Conservation (phyloP, 2,329 filamentous ascomycete genomes). For the Calonectria pauciramosa region DNA sequence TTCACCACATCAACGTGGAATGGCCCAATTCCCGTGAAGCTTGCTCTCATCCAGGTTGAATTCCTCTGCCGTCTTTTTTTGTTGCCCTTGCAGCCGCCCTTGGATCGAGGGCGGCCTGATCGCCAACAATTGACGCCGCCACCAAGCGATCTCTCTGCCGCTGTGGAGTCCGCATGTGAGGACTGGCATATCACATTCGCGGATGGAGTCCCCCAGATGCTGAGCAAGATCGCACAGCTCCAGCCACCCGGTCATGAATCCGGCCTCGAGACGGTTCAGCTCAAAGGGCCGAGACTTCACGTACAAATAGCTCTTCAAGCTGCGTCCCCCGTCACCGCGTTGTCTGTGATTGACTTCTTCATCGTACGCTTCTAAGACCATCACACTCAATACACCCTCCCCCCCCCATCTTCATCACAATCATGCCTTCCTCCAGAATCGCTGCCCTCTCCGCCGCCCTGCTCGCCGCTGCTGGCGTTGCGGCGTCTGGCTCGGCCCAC, state of each 20-base stretch:
- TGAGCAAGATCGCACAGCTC: not conserved
- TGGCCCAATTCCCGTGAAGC: not conserved
- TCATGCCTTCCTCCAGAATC: slow-evolving; percentile 8
- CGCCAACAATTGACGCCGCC: not conserved
- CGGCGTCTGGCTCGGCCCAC: not conserved
- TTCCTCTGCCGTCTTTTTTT: not conserved
- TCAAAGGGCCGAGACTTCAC: not conserved
- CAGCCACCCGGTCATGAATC: not conserved
- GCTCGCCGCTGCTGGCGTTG: not conserved
- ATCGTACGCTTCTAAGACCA: no score
- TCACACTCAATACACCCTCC: no score
- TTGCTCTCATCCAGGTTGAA: not conserved
- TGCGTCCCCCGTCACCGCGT: not conserved
- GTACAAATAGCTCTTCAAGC: not conserved
- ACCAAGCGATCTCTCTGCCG: slow-evolving; percentile 8
- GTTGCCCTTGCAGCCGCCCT: not conserved
- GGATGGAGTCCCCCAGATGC: not conserved
- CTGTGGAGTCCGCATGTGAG: not conserved
- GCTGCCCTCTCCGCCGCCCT: not conserved
- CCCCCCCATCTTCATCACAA: not conserved
- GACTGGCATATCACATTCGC: not conserved
- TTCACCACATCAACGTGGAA: no score
- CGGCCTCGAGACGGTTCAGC: not conserved
- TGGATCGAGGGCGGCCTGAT: not conserved
- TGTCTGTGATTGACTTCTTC: no score